Percentiles rank a stretch among this genome's conserved stretches.
Evolutionary conservation across 2,329 filamentous ascomycete species (phyloP).

Genomic region (Arthroderma uncinatum): DNA sequence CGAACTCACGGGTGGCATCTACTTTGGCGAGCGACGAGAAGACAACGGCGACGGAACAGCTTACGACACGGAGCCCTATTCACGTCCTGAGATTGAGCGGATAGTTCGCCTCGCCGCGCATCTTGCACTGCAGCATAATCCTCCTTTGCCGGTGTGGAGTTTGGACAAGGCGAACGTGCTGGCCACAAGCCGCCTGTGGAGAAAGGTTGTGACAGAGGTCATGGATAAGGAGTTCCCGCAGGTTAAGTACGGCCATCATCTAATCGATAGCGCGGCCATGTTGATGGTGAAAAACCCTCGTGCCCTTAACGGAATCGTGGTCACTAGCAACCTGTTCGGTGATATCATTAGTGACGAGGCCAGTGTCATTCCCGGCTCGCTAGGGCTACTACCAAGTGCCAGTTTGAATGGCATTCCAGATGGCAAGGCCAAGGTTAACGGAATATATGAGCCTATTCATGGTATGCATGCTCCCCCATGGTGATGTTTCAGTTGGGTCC

Average conservation of each 20-base stretch:
- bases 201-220: constrained; percentile 72
- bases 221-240: constrained; percentile 84
- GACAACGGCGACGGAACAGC: constrained; percentile 59
- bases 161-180: constrained; percentile 95
- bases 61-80: constrained; percentile 79
- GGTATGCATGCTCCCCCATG: constrained; percentile 41
- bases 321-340: constrained; percentile 89
- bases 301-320: constrained; percentile 75
- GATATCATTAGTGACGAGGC: constrained; percentile 96
- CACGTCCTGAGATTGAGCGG: constrained; percentile 72
- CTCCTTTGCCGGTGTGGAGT: constrained; percentile 37
- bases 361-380: constrained; percentile 80
- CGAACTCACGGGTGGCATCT: constrained; percentile 85
- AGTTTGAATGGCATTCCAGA: constrained; percentile 79
- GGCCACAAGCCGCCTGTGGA: constrained; percentile 79
- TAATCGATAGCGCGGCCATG: constrained; percentile 97
- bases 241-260: constrained; percentile 71
- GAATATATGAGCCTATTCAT: constrained; percentile 96
- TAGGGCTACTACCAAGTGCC: constrained; percentile 79
- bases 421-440: constrained; percentile 59
- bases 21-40: constrained; percentile 86
- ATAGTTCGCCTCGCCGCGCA: constrained; percentile 71
- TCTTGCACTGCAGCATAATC: constrained; percentile 60
- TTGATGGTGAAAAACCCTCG: constrained; percentile 90
- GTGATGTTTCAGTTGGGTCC: neutral